phyloP scores from a whole-genome alignment of 441 rosid genomes.

The Syzygium syzygioides region DNA sequence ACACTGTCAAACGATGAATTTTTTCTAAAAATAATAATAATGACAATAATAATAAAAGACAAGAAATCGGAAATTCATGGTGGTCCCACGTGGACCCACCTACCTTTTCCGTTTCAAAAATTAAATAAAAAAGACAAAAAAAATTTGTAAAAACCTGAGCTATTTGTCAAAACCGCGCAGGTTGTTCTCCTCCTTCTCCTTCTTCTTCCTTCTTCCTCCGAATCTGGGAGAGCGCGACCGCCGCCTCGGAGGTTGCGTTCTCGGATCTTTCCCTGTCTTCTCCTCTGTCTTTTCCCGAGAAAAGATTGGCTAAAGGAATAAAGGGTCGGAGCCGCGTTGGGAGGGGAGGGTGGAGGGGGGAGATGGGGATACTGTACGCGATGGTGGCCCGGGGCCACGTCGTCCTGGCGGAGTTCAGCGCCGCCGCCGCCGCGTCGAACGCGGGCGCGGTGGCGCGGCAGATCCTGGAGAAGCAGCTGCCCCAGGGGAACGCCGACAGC shows the following conservation, averaged over 20 bases:
- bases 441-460: conserved; percentile 71
- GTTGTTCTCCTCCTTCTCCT: not conserved
- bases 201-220: not conserved
- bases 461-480: conserved; percentile 68
- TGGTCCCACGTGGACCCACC: not conserved
- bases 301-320: not conserved
- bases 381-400: conserved; percentile 86
- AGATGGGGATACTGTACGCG: conserved; percentile 78
- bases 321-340: not conserved
- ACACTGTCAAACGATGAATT: not conserved
- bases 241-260: not conserved
- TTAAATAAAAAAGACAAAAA: not conserved
- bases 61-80: not conserved
- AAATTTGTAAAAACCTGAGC: not conserved
- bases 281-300: not conserved
- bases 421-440: conserved; percentile 60
- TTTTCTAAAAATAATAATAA: not conserved
- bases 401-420: conserved; percentile 77
- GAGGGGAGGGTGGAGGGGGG: not conserved
- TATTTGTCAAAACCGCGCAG: not conserved
- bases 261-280: not conserved
- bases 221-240: not conserved
- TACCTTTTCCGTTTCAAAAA: not conserved
- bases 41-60: not conserved
- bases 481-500: conserved; percentile 54